Percentiles rank a stretch among this genome's conserved stretches.
phyloP scores from a whole-genome alignment of 148 eudicot species.

The Agrostemma githago region DNA sequence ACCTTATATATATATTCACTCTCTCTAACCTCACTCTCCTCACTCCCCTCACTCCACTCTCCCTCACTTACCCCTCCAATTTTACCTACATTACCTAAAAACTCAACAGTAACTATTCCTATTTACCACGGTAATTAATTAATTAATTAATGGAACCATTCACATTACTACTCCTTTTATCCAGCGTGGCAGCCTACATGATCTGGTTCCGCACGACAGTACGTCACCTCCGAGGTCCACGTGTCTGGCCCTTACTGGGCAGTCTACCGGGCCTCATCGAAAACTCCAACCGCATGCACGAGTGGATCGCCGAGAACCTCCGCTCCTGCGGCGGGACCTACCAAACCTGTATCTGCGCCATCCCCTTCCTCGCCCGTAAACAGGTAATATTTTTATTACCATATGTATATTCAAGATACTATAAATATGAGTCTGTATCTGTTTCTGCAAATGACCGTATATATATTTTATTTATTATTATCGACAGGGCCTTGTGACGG shows the following conservation, averaged over 20 bases:
- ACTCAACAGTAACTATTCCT: too few relatives aligned
- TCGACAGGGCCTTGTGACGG: slow-evolving; percentile 67
- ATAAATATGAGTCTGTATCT: too few relatives aligned
- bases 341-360: slow-evolving; percentile 65
- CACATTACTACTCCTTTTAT: slow-evolving; percentile 34
- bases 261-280: slow-evolving; percentile 69
- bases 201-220: slow-evolving; percentile 60
- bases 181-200: slow-evolving; percentile 40
- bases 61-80: neutral
- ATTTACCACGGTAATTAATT: neutral
- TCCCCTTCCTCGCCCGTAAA: slow-evolving; percentile 63
- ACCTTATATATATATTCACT: slow-evolving; percentile 14
- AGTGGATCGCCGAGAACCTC: slow-evolving; percentile 89
- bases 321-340: slow-evolving; percentile 82
- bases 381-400: slow-evolving; percentile 6
- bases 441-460: too few relatives aligned
- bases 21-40: slow-evolving; percentile 17
- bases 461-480: too few relatives aligned
- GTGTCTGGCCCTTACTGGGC: slow-evolving; percentile 81
- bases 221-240: slow-evolving; percentile 57
- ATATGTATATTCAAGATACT: too few relatives aligned
- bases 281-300: slow-evolving; percentile 66
- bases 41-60: neutral
- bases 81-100: neutral
- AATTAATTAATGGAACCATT: slow-evolving; percentile 42